Base-by-base conservation (phyloP, 2,329 filamentous ascomycete genomes). In the Triangularia setosa region DNA sequence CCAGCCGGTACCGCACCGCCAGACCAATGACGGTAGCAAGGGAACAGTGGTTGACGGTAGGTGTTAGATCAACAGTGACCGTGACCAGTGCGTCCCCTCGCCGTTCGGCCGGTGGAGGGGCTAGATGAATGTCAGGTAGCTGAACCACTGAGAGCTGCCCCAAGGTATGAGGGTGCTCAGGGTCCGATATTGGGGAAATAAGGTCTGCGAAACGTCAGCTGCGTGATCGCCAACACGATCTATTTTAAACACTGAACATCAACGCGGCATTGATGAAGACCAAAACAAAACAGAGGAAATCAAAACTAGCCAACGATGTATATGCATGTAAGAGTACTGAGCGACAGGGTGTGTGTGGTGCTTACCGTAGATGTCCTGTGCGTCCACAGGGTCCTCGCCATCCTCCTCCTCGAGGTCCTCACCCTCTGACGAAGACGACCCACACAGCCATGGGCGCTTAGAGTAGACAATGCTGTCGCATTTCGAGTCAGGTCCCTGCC, bases 1-100 rank as follows among this genome's bases (percentile, higher is more conserved):
- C 93, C 24, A 99, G 84, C 24, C 95, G 87, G 52, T 97, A 93
- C 54, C 95, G 87, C 23, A 99, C 92, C 14, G 93, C 95, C 16
- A 99, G 84, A 0, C 95, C 95, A 72, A 99, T 97, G 65, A 99
- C 93, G 0, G 95, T 99, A 30, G 95, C 95, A 48, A 99, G 85
- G 59, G 92, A 96, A 81, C 95, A 99, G 78, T 98, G 95, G 16
- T 94, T 96, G 73, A 98, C 95, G 25, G 95, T 99, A 9, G 95
- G 95, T 11, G 95, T 99, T 70, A 99, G 90, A 72, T 96, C 87
- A 53, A 99, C 92, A 2, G 89, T 84, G 35, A 98, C 92, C 44
- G 82, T 89, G 79, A 81, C 93, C 80, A 84, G 85, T 74, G 73
- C 87, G 79, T 81, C 79, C 62, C 80, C 79, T 27, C 79, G 84